phyloP scores from a whole-genome alignment of 345 rosid genomes.

The Laguncularia racemosa region DNA sequence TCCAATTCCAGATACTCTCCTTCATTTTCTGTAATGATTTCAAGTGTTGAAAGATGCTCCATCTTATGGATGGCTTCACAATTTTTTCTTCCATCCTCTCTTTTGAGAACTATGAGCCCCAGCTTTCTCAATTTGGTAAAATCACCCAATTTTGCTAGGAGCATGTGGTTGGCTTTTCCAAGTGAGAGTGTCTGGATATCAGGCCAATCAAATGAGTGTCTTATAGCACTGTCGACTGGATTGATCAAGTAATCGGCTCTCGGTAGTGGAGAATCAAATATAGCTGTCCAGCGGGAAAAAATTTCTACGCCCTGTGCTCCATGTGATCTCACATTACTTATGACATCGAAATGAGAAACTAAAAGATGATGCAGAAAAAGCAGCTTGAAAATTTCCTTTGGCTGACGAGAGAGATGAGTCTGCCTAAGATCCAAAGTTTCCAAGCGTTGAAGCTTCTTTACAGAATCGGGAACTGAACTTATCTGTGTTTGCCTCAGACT shows the following conservation, averaged over 20 bases:
- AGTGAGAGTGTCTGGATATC: conserved; percentile 7
- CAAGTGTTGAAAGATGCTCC: conserved; percentile 1
- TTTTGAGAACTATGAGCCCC: not conserved
- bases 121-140: conserved; percentile 6
- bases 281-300: not conserved
- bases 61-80: conserved; percentile 4
- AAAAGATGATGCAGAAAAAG: not conserved
- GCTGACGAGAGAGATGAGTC: not conserved
- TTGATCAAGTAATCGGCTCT: too few species aligned
- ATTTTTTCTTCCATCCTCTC: conserved; percentile 1
- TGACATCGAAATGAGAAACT: conserved; percentile 1
- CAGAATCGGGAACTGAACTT: not conserved
- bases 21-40: not conserved
- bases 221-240: too few species aligned
- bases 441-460: not conserved
- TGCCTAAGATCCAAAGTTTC: not conserved
- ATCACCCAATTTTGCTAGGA: not conserved
- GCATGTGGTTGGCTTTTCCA: not conserved
- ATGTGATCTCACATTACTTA: not conserved
- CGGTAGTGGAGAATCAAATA: not conserved
- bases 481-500: conserved; percentile 1
- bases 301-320: not conserved
- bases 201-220: too few species aligned
- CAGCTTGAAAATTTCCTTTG: not conserved
- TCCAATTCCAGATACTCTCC: conserved; percentile 4